Evolutionary conservation across 805 yeast genomes (phyloP).

Genomic region (Candida boleticola): DNA sequence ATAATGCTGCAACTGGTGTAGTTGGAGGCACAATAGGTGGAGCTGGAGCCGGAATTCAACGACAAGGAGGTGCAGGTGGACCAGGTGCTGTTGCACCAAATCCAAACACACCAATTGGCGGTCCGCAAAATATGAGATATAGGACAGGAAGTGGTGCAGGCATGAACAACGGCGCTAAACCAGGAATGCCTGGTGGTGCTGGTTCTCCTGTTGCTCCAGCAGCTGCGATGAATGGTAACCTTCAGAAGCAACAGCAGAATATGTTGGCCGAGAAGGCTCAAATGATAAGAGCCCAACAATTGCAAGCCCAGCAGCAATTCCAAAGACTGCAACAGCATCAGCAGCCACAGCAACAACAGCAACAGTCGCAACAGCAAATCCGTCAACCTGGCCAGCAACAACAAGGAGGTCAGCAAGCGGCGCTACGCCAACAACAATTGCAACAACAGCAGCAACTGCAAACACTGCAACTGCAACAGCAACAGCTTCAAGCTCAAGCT

Average conservation of each 20-base stretch:
- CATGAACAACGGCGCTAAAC: background rate
- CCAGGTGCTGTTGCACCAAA: background rate
- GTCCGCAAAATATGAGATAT: background rate
- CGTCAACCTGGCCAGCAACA: conserved; percentile 11
- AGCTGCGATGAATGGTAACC: conserved; percentile 4
- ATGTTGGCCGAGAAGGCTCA: conserved; percentile 11
- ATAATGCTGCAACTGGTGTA: conserved; percentile 11
- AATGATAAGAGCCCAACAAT: conserved; percentile 15
- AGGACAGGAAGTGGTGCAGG: background rate
- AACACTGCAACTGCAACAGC: conserved; percentile 15
- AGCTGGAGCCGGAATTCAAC: conserved; percentile 20
- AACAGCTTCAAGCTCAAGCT: conserved; percentile 9
- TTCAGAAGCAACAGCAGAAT: conserved; percentile 6
- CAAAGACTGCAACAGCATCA: conserved; percentile 11
- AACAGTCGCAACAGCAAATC: conserved; percentile 14
- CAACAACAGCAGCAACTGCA: conserved; percentile 17
- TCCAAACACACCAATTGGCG: too few species aligned
- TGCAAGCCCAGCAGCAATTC: conserved; percentile 18
- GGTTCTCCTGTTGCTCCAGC: background rate
- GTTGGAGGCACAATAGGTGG: conserved; percentile 10
- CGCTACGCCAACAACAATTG: conserved; percentile 7
- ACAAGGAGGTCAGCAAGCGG: conserved; percentile 11
- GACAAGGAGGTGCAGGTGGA: background rate
- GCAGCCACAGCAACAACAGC: conserved; percentile 11
- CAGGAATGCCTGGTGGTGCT: background rate